Evolutionary conservation across 1,284 basidiomycete species (phyloP).

Genomic region (Sporisorium iseilematis-ciliati): DNA sequence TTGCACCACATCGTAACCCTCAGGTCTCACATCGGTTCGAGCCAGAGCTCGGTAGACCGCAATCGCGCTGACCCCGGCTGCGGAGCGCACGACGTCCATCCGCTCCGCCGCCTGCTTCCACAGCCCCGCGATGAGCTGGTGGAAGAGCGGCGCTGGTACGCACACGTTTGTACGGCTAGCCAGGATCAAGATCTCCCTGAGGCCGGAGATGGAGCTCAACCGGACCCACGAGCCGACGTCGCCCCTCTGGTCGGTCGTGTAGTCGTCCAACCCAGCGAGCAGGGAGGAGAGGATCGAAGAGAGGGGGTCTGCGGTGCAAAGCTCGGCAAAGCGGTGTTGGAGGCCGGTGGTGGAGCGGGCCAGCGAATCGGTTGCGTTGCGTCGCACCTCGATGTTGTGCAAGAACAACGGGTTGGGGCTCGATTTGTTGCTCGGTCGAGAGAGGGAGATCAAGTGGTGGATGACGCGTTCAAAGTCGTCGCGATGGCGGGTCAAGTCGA

Average conservation of each 20-base stretch:
- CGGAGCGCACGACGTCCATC: conserved; percentile 87
- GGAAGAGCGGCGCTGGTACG: conserved; percentile 23
- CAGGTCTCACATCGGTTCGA: conserved; percentile 7
- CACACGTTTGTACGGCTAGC: conserved; percentile 58
- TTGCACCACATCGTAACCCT: conserved; percentile 28
- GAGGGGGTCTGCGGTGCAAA: conserved; percentile 10
- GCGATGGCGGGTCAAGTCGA: conserved; percentile 77
- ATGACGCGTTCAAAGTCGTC: conserved; percentile 75
- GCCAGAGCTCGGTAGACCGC: conserved; percentile 30
- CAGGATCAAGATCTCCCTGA: conserved; percentile 74
- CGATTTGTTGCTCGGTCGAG: conserved; percentile 74
- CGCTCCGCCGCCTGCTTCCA: conserved; percentile 91
- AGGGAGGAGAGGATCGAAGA: conserved; percentile 3
- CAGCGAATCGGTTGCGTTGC: conserved; percentile 80
- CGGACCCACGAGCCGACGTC: conserved; percentile 98
- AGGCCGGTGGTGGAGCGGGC: conserved; percentile 58
- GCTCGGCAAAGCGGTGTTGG: background rate
- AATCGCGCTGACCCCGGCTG: conserved; percentile 75
- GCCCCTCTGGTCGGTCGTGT: conserved; percentile 91
- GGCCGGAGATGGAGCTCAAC: conserved; percentile 77
- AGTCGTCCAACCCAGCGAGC: conserved; percentile 82
- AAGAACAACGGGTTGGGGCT: conserved; percentile 25
- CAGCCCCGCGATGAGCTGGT: conserved; percentile 73
- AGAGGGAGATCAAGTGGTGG: conserved; percentile 76
- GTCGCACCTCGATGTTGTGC: conserved; percentile 75